Evolutionary conservation across 208 protist species (phyloP).

Genomic region (Leishmania arabica): DNA sequence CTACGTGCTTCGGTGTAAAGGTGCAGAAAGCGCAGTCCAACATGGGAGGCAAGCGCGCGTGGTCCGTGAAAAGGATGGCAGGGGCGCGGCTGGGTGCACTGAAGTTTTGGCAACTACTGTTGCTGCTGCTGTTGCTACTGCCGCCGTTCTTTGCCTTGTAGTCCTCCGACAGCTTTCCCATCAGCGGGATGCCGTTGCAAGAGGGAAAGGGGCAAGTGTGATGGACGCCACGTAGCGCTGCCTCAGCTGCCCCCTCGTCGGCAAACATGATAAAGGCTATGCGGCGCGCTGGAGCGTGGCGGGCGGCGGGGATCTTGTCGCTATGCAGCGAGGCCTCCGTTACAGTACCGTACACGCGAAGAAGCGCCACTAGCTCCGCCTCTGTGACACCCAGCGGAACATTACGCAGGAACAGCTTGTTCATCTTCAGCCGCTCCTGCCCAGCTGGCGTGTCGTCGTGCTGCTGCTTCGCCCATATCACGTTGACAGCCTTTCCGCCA

Average conservation of each 20-base stretch:
- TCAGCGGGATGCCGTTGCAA: slow-evolving; percentile 45
- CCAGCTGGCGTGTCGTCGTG: slow-evolving; percentile 42
- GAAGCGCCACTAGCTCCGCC: slow-evolving; percentile 17
- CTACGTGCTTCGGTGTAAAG: neutral
- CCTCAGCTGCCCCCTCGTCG: slow-evolving; percentile 35
- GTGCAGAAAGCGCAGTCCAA: neutral
- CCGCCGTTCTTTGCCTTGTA: slow-evolving; percentile 14
- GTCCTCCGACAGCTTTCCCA: slow-evolving; percentile 47
- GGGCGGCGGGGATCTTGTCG: slow-evolving; percentile 24
- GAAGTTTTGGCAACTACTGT: slow-evolving; percentile 1
- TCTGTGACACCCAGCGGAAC: slow-evolving; percentile 37
- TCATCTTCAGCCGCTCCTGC: slow-evolving; percentile 33
- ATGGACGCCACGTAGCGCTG: slow-evolving; percentile 38
- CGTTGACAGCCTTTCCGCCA: slow-evolving; percentile 22
- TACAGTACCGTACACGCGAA: slow-evolving; percentile 30
- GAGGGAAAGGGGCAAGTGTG: slow-evolving; percentile 39
- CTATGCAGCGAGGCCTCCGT: slow-evolving; percentile 28
- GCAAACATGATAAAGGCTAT: slow-evolving; percentile 57
- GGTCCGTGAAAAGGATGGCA: neutral
- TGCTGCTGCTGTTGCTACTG: slow-evolving; percentile 4
- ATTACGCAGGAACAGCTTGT: slow-evolving; percentile 63
- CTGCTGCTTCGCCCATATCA: slow-evolving; percentile 40
- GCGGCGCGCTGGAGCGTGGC: slow-evolving; percentile 23
- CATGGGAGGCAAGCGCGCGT: neutral
- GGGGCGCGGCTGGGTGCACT: neutral